Conservation (phyloP, 208 protist species). For the Wallacemonas sp. region DNA sequence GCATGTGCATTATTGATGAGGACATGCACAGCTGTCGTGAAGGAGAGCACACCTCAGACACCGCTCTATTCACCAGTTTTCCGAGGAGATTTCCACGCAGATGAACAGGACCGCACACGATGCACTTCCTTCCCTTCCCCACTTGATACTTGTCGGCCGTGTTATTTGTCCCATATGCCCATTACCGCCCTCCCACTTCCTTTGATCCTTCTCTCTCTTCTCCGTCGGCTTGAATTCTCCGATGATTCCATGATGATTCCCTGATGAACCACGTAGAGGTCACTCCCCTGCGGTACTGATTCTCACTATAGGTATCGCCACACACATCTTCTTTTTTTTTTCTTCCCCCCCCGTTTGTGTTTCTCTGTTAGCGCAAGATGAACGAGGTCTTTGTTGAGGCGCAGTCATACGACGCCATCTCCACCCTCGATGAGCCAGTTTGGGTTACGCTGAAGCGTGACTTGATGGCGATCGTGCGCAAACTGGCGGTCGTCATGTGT, state of each 20-base stretch:
- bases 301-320: too few relatives aligned
- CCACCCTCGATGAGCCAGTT: constrained; percentile 71
- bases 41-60: too few relatives aligned
- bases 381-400: constrained; percentile 34
- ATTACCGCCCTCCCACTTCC: not conserved
- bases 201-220: not conserved
- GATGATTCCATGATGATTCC: too few relatives aligned
- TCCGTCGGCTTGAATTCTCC: too few relatives aligned
- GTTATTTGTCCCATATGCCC: not conserved
- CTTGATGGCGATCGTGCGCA: constrained; percentile 64
- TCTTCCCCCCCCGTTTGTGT: not conserved
- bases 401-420: constrained; percentile 40
- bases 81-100: not conserved
- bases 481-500: constrained; percentile 66
- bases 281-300: too few relatives aligned
- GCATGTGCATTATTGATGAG: too few relatives aligned
- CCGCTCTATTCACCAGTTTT: too few relatives aligned
- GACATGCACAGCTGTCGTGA: too few relatives aligned
- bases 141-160: not conserved
- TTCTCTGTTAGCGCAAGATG: constrained; percentile 7
- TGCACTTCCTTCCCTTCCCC: not conserved
- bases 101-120: too few relatives aligned
- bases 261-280: too few relatives aligned
- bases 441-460: constrained; percentile 63
- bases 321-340: not conserved